Evolutionary conservation across 371 early-diverging fungal species (phyloP).

Genomic region (Mucor indicus): DNA sequence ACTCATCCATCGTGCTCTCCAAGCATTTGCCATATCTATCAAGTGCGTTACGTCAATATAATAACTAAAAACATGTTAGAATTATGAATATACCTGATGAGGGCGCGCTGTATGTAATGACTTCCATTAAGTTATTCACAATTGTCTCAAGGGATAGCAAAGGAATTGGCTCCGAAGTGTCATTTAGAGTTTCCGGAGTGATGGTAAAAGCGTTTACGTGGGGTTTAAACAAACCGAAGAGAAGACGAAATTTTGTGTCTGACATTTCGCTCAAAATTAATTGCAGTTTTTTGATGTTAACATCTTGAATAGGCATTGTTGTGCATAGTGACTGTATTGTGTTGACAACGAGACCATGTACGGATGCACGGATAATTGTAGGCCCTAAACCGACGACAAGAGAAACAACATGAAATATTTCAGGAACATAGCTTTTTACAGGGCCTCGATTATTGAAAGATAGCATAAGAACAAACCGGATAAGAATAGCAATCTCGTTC

Average conservation of each 20-base stretch:
- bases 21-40: conserved; percentile 69
- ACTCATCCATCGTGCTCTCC: conserved; percentile 91
- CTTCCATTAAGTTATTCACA: conserved; percentile 76
- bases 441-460: conserved; percentile 84
- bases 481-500: conserved; percentile 84
- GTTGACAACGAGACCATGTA: conserved; percentile 90
- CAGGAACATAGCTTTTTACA: conserved; percentile 78
- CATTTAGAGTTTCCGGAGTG: conserved; percentile 59
- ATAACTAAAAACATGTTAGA: neutral
- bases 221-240: conserved; percentile 78
- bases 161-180: conserved; percentile 68
- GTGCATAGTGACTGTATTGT: conserved; percentile 87
- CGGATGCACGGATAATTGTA: conserved; percentile 79
- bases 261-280: conserved; percentile 67
- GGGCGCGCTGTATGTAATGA: conserved; percentile 74
- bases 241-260: conserved; percentile 71
- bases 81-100: conserved; percentile 49
- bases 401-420: conserved; percentile 82
- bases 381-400: conserved; percentile 84
- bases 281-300: conserved; percentile 58
- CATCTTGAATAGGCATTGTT: conserved; percentile 64
- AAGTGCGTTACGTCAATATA: neutral
- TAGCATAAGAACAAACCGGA: conserved; percentile 84
- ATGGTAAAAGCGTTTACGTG: conserved; percentile 71
- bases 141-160: conserved; percentile 77